Percentiles rank a stretch among this genome's conserved stretches.
Conservation (phyloP, 139 green algal species). For the Chlorella sp. region DNA sequence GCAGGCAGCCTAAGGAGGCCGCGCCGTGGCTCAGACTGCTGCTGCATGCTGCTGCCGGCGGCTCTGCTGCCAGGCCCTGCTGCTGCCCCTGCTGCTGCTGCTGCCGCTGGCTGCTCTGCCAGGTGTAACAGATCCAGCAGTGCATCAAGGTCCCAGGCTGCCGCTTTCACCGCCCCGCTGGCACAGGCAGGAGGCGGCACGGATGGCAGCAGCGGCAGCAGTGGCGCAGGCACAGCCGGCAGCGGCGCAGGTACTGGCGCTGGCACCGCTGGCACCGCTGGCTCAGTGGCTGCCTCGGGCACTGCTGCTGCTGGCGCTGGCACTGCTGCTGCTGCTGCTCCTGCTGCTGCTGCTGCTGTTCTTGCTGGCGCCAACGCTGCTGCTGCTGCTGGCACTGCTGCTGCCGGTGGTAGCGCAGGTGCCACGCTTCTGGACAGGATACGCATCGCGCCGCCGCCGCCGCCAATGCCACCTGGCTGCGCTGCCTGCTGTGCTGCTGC, state of each 20-base stretch:
- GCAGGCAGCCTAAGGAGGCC: constrained; percentile 22
- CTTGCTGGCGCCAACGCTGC: not conserved
- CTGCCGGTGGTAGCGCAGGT: not conserved
- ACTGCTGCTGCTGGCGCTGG: not conserved
- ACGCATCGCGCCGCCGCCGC: not conserved
- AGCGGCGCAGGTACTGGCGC: no score
- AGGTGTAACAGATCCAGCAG: constrained; percentile 32
- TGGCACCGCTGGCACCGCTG: not conserved
- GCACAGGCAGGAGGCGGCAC: not conserved
- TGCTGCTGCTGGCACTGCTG: not conserved
- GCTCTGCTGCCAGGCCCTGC: not conserved
- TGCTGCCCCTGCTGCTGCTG: not conserved
- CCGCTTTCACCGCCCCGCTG: not conserved
- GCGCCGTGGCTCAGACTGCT: not conserved
- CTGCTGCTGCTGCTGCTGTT: not conserved
- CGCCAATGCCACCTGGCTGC: not conserved
- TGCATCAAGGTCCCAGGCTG: constrained; percentile 21
- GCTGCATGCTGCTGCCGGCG: not conserved
- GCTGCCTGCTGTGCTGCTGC: constrained; percentile 2
- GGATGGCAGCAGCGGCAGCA: not conserved
- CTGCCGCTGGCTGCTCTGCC: constrained; percentile 20
- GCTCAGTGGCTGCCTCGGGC: not conserved
- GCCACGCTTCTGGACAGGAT: not conserved
- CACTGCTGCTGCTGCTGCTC: not conserved
- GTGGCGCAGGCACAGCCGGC: not conserved